These are phyloP conservation scores for Termitomyces sp. DNA, from an alignment of 1,284 basidiomycete species.

Conservation along the genomic window DNA sequence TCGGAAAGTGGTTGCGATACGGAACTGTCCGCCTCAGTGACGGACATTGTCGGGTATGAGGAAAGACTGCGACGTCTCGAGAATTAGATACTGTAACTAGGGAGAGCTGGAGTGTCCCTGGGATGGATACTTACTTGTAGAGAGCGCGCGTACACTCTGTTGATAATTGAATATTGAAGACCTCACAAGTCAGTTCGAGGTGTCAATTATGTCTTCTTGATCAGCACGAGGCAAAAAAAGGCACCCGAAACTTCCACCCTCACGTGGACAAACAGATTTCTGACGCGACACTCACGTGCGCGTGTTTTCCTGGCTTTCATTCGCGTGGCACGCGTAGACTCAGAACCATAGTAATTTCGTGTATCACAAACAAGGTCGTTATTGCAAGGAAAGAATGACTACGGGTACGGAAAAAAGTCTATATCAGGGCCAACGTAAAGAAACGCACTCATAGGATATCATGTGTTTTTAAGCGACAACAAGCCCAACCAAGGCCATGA, in stretches of 20 bases:
- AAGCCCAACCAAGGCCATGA: slow-evolving; percentile 47
- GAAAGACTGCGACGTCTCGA: slow-evolving; percentile 13
- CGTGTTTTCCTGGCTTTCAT: not conserved
- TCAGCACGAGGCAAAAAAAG: slow-evolving; percentile 17
- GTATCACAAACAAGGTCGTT: not conserved
- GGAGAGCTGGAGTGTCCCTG: slow-evolving; percentile 3
- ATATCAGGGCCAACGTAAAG: slow-evolving; percentile 3
- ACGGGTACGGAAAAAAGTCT: not conserved
- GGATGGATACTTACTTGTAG: slow-evolving; percentile 18
- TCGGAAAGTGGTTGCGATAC: slow-evolving; percentile 14
- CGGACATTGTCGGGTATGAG: slow-evolving; percentile 19
- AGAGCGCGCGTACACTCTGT: slow-evolving; percentile 4
- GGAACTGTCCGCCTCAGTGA: slow-evolving; percentile 14
- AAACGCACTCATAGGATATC: not conserved
- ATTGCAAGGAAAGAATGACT: not conserved
- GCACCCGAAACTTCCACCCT: slow-evolving; percentile 4
- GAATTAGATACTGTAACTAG: slow-evolving; percentile 8
- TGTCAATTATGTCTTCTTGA: slow-evolving; percentile 10
- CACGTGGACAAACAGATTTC: slow-evolving; percentile 13
- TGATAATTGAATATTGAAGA: not conserved
- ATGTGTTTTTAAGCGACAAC: slow-evolving; percentile 35
- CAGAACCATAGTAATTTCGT: not conserved
- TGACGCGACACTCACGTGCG: slow-evolving; percentile 19
- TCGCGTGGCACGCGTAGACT: too few relatives aligned
- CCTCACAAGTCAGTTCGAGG: not conserved